These are phyloP conservation scores for Allium fistulosum DNA, from an alignment of 106 monocot genomes.

Conservation along the genomic window DNA sequence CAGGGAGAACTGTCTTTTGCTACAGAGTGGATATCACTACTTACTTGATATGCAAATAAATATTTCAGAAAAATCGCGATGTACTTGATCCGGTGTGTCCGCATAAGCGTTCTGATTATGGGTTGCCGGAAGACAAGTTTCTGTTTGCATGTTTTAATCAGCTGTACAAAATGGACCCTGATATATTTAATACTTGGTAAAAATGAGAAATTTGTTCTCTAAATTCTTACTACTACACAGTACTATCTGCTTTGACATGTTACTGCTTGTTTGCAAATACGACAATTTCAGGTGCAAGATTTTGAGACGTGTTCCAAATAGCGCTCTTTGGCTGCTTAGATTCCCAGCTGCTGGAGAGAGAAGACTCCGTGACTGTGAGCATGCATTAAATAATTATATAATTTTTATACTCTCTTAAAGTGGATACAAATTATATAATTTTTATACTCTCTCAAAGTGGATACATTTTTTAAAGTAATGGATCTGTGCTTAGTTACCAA, in stretches of 20 bases:
- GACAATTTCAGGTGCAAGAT: slow-evolving; percentile 78
- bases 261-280: no score
- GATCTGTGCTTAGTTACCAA: no score
- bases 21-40: not conserved
- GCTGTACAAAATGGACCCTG: slow-evolving; percentile 97
- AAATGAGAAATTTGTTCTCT: not conserved
- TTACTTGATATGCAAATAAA: not conserved
- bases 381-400: not conserved
- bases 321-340: slow-evolving; percentile 83
- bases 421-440: not conserved
- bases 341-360: slow-evolving; percentile 94
- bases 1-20: not conserved
- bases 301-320: slow-evolving; percentile 88
- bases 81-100: slow-evolving; percentile 56
- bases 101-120: slow-evolving; percentile 91
- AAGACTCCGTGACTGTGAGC: slow-evolving; percentile 77
- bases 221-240: no score
- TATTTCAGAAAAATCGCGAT: slow-evolving; percentile 71
- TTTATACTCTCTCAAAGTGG: not conserved
- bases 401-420: not conserved
- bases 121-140: slow-evolving; percentile 91
- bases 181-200: slow-evolving; percentile 92
- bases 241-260: no score
- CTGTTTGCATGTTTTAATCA: slow-evolving; percentile 98
- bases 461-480: not conserved